Conservation (phyloP, 805 yeast species). For the Ogataea philodendri region DNA sequence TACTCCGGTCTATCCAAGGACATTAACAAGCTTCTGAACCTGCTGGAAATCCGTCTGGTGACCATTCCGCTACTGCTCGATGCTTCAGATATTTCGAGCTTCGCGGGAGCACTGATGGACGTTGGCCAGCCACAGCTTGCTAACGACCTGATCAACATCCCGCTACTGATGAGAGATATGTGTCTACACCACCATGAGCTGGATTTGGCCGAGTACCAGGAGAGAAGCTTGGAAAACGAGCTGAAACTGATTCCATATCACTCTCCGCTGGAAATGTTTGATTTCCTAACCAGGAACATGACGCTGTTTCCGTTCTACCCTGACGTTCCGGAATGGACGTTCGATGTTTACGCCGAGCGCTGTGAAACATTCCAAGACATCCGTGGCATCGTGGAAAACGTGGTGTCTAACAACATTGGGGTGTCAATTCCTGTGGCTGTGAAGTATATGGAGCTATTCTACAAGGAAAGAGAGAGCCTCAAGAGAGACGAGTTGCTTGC, state of each 20-base stretch:
- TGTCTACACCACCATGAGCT: constrained; percentile 14
- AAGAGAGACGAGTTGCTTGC: background rate
- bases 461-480: constrained; percentile 2
- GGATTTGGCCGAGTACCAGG: constrained; percentile 13
- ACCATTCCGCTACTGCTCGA: constrained; percentile 15
- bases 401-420: constrained; percentile 1
- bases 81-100: constrained; percentile 14
- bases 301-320: constrained; percentile 24
- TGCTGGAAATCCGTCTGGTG: constrained; percentile 23
- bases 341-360: constrained; percentile 7
- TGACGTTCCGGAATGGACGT: constrained; percentile 12
- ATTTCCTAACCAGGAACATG: constrained; percentile 21
- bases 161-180: constrained; percentile 18
- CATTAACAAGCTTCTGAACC: constrained; percentile 17
- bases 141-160: constrained; percentile 22
- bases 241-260: constrained; percentile 18
- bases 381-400: constrained; percentile 4
- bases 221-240: constrained; percentile 5
- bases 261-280: constrained; percentile 26
- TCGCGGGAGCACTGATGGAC: constrained; percentile 17
- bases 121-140: constrained; percentile 18
- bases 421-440: constrained; percentile 8
- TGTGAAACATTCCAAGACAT: constrained; percentile 3
- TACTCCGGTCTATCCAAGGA: constrained; percentile 17
- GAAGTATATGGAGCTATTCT: constrained; percentile 6